Base-by-base conservation (phyloP, 2,329 filamentous ascomycete genomes). In the Chaetomium globosum region DNA sequence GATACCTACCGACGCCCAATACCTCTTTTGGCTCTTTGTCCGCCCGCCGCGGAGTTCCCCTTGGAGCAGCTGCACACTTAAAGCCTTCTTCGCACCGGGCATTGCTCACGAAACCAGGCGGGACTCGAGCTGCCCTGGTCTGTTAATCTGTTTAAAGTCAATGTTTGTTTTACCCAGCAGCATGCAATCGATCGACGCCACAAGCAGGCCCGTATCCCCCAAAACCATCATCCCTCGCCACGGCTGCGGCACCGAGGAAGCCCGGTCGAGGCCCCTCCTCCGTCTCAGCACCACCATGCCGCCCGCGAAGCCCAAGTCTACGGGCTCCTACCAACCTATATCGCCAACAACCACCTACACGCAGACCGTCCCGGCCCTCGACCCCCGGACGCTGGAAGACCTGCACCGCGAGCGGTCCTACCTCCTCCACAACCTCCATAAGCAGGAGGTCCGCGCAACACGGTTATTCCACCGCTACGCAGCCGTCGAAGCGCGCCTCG, bases 371-470 rank as follows among this genome's bases (percentile, higher is more conserved):
- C 65, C 65, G 19, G 69, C 76, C 63, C 73, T 80, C 53, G 73
- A 76, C 3, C 78, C 77, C 1, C 76, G 80, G 1, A 71, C 79
- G 0, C 77, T 81, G 57, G 75, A 79, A 21, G 77, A 79, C 5
- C 75, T 85, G 4, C 77, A 79, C 61, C 72, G 73, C 3, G 83
- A 87, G 69, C 76, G 78, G 13, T 73, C 78, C 7, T 84, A 85
- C 65, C 78, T 86, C 21, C 64, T 77, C 1, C 66, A 73, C 21
- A 73, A 72, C 10, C 77, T 86, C 0, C 77, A 80, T 28, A 70
- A 74, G 5, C 79, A 83, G 59, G 78, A 78, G 43, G 53, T 65
- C 6, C 75, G 75, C 7, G 76, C 80, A 0, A 72, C 73, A 0
- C 72, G 76, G 0, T 72, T 85, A 7, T 77, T 81, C 33, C 70